Evolutionary conservation across 1,139 yeast genomes (phyloP).

Genomic region (Pichia sp.): DNA sequence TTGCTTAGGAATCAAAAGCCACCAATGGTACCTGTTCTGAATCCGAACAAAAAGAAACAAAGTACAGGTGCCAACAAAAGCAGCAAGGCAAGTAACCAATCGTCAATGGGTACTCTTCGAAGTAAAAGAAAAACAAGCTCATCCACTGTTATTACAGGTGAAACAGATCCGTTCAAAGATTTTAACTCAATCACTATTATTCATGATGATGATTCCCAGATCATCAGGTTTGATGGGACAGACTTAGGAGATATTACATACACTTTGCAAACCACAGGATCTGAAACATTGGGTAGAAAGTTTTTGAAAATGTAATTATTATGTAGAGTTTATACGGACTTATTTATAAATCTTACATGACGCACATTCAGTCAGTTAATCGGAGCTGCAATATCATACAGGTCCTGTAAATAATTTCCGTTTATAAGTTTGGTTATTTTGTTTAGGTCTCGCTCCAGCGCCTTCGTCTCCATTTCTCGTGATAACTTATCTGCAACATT

Average conservation of each 20-base stretch:
- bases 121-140: constrained; percentile 40
- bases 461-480: constrained; percentile 35
- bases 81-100: constrained; percentile 24
- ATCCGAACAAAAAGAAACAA: constrained; percentile 37
- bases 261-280: constrained; percentile 35
- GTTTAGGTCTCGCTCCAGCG: constrained; percentile 13
- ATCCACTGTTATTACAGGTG: constrained; percentile 30
- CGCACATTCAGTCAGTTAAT: neutral
- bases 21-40: constrained; percentile 87
- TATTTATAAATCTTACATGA: constrained; percentile 18
- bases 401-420: constrained; percentile 9
- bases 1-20: constrained; percentile 85
- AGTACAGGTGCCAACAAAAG: constrained; percentile 14
- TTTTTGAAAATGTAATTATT: constrained; percentile 26
- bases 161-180: constrained; percentile 74
- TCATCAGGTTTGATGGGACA: constrained; percentile 48
- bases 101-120: constrained; percentile 31
- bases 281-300: constrained; percentile 21
- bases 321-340: neutral
- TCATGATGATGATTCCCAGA: constrained; percentile 49
- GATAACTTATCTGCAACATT: constrained; percentile 47
- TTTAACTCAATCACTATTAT: constrained; percentile 88
- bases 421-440: constrained; percentile 8
- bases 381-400: constrained; percentile 15
- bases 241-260: constrained; percentile 64